phyloP scores from a whole-genome alignment of 495 filamentous ascomycete species.

The Mycothermus thermophilus region DNA sequence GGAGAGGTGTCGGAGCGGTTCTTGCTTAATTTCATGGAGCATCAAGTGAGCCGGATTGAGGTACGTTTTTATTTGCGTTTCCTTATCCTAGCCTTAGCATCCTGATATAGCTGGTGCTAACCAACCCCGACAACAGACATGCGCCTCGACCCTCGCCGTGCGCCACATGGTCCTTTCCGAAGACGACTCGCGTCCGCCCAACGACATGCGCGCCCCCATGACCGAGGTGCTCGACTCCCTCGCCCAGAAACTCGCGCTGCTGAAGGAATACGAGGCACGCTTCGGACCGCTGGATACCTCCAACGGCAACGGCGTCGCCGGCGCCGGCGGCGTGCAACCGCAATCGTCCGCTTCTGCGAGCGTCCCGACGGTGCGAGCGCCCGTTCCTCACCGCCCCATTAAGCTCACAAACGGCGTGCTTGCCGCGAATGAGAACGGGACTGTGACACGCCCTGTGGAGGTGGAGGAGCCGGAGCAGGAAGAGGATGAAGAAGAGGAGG shows the following conservation, averaged over 20 bases:
- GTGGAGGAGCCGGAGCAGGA: not conserved
- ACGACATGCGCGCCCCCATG: slow-evolving; percentile 40
- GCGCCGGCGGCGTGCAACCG: not conserved
- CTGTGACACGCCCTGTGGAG: no score
- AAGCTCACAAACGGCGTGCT: no score
- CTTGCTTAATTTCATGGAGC: slow-evolving; percentile 75
- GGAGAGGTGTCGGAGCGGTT: slow-evolving; percentile 81
- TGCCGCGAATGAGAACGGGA: no score
- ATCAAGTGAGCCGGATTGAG: slow-evolving; percentile 90
- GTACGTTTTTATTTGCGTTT: slow-evolving; percentile 35
- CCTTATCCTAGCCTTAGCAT: not conserved
- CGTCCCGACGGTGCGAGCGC: no score
- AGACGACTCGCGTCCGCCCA: slow-evolving; percentile 23
- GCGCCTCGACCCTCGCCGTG: slow-evolving; percentile 46
- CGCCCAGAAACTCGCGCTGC: slow-evolving; percentile 29
- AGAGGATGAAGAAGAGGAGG: not conserved
- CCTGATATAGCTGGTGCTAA: not conserved
- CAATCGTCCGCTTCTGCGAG: not conserved
- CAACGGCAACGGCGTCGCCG: not conserved
- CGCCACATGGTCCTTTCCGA: slow-evolving; percentile 45
- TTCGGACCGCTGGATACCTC: slow-evolving; percentile 24
- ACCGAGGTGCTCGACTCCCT: slow-evolving; percentile 28
- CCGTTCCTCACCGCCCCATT: no score
- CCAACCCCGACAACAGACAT: not conserved
- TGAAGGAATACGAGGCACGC: slow-evolving; percentile 33